Base-by-base conservation (phyloP, 2,329 filamentous ascomycete species). In the Pseudocercospora musae region DNA sequence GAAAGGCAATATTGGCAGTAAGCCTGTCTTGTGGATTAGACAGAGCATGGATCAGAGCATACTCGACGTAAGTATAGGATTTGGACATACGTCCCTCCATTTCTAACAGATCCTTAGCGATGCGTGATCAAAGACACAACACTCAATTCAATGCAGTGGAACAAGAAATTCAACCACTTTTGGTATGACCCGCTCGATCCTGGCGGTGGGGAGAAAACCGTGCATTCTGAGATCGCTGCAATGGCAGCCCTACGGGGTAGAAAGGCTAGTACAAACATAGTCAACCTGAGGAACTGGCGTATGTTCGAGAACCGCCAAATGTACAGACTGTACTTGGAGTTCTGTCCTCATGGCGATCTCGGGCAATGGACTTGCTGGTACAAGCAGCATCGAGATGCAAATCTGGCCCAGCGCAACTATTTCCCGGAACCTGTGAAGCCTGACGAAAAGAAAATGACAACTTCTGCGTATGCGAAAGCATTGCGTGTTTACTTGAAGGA, bases 191-290 rank as follows among this genome's bases (percentile, higher is more conserved):
- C 44, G 23, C 44, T 21, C 44, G 20, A 48, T 48, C 23, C 44
- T 23, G 20, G n/a, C 20, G 23, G 10, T 25, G 20, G 4, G 23
- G 44, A 25, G 44, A 48, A 25, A 25, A 23, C 44, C 4, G 44
- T 48, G 44, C 44, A 21, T 25, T 21, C 44, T 21, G 44, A 48
- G 44, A 48, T 48, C 10, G 44, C 44, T 21, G 44, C 44, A 13
- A 48, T 48, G 44, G 44, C 44, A 48, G 44, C 44, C 5, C 23
- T 48, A 25, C 23, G 44, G 10, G 44, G 20, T 13, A 5, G 44
- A 21, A 15, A 48, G 23, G 44, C 13, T 15, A 48, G 44, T 48
- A 25, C 9, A 25, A 48, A 25, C 20, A 48, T 79, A 5, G 44
- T 48, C 10, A 15, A 11, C 44, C 44, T 48, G 44, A 48, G 44